A percentile compares a stretch with the other conserved stretches of the same genome.
Evolutionary conservation across 75 land plant species (phyloP).

Genomic region (Adiantum capillusveneris): DNA sequence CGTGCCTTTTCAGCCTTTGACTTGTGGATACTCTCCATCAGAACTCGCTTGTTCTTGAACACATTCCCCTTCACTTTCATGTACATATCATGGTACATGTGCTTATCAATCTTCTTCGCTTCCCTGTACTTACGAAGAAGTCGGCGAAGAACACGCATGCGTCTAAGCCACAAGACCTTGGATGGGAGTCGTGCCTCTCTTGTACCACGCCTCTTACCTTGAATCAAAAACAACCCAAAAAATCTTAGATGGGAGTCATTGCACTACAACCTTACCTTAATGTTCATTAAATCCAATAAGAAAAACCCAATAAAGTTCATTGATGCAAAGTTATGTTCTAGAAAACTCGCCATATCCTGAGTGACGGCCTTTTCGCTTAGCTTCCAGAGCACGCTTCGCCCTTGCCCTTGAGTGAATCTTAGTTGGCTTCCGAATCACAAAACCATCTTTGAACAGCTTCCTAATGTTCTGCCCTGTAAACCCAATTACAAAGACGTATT

Average conservation of each 20-base stretch:
- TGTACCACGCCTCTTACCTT: constrained; percentile 48
- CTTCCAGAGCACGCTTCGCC: constrained; percentile 51
- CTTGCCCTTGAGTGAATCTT: constrained; percentile 62
- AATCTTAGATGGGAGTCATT: neutral
- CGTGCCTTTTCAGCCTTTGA: constrained; percentile 63
- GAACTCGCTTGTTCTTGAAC: constrained; percentile 57
- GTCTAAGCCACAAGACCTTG: constrained; percentile 45
- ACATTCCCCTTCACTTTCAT: constrained; percentile 63
- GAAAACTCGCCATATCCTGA: constrained; percentile 39
- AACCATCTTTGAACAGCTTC: constrained; percentile 60
- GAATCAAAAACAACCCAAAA: constrained; percentile 1
- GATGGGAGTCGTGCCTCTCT: constrained; percentile 60
- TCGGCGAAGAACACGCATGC: constrained; percentile 55
- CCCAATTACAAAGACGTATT: no score
- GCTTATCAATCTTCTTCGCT: constrained; percentile 53
- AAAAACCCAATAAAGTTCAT: neutral
- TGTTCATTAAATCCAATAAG: neutral
- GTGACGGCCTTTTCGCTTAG: constrained; percentile 60
- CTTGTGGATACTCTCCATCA: constrained; percentile 71
- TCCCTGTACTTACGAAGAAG: constrained; percentile 53
- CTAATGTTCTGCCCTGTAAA: constrained; percentile 60
- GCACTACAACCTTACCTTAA: neutral
- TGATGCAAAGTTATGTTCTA: neutral
- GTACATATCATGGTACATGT: constrained; percentile 67
- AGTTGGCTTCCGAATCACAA: constrained; percentile 48